Evolutionary conservation across 225 moss, liverwort and hornwort genomes (phyloP).

Genomic region (Anthoceros angustus): DNA sequence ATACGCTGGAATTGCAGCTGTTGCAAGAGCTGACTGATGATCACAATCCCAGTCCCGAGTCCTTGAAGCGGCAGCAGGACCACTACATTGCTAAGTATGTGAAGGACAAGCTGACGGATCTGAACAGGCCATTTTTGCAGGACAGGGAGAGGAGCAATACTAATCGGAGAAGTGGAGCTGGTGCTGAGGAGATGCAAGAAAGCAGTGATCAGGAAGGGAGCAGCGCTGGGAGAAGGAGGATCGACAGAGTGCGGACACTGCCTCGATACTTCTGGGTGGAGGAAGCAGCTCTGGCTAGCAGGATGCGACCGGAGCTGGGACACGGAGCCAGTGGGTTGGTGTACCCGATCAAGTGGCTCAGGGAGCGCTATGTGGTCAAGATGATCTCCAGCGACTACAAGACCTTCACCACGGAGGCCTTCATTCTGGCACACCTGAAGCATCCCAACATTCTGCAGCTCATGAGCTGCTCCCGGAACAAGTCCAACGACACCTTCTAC

Average conservation of each 20-base stretch:
- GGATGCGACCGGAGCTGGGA: no score
- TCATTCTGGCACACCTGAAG: constrained; percentile 8
- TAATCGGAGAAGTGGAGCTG: background rate
- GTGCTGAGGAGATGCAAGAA: background rate
- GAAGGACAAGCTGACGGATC: background rate
- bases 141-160: background rate
- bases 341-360: background rate
- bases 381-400: background rate
- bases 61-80: no score
- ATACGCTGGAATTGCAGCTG: background rate
- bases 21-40: no score
- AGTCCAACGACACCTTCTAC: background rate
- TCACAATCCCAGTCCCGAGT: no score
- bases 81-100: no score
- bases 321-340: background rate
- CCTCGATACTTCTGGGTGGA: background rate
- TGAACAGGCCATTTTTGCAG: background rate
- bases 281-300: background rate
- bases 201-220: background rate
- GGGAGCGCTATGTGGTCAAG: constrained; percentile 10
- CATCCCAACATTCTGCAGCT: constrained; percentile 18
- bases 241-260: background rate
- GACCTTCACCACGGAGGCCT: background rate
- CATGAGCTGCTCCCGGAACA: constrained; percentile 9
- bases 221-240: background rate